Evolutionary conservation across 2,329 filamentous ascomycete genomes (phyloP).

Genomic region (Plectosphaerella sp.): DNA sequence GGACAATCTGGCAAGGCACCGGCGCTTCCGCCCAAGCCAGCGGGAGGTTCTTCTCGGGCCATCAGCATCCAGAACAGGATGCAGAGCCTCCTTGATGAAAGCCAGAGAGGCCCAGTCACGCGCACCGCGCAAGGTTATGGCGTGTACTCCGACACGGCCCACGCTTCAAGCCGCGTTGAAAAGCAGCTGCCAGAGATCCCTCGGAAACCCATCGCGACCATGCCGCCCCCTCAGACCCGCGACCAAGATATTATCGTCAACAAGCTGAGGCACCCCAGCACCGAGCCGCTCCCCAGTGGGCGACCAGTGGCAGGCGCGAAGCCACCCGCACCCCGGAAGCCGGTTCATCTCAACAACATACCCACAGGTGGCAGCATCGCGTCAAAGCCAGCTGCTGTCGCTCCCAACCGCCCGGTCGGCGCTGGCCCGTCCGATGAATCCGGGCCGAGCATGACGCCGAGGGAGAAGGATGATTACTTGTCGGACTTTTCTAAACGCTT

Average conservation of each 20-base stretch:
- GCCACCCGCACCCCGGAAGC: constrained; percentile 57
- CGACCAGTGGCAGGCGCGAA: constrained; percentile 20
- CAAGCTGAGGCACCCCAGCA: constrained; percentile 13
- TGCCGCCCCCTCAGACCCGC: constrained; percentile 20
- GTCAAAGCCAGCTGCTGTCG: constrained; percentile 9
- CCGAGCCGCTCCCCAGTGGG: constrained; percentile 9
- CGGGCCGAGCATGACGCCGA: constrained; percentile 48
- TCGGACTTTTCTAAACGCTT: constrained; percentile 77
- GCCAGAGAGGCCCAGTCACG: constrained; percentile 57
- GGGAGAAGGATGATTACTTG: constrained; percentile 63
- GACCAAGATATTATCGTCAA: constrained; percentile 10
- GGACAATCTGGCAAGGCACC: constrained; percentile 30
- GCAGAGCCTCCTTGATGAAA: constrained; percentile 78
- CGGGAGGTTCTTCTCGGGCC: constrained; percentile 60
- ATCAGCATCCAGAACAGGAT: constrained; percentile 90
- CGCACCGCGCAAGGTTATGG: constrained; percentile 86
- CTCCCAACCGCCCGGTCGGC: constrained; percentile 34
- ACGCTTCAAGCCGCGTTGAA: constrained; percentile 28
- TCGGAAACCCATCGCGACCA: constrained; percentile 43
- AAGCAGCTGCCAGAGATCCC: constrained; percentile 39
- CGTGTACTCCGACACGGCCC: constrained; percentile 64
- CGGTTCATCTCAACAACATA: constrained; percentile 54
- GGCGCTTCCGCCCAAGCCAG: constrained; percentile 45
- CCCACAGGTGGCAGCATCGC: constrained; percentile 37
- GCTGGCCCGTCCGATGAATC: constrained; percentile 44